phyloP scores from a whole-genome alignment of 768 basidiomycete genomes.

The Pholiota molesta region DNA sequence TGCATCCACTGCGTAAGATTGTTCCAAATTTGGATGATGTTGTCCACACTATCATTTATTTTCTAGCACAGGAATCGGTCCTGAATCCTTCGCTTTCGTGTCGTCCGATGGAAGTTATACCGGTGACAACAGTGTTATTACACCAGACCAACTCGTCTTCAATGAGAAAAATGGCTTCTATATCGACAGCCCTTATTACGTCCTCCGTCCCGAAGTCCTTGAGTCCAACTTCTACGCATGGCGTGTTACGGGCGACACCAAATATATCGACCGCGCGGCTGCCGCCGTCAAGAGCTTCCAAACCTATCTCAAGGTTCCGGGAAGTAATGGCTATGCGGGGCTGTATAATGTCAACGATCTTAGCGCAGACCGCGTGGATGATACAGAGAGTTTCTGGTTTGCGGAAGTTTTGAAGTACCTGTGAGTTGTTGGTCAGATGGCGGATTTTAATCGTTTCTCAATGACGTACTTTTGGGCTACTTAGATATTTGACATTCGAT shows the following conservation, averaged over 20 bases:
- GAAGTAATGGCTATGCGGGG: slow-evolving; percentile 53
- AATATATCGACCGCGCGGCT: slow-evolving; percentile 68
- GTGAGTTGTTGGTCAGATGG: slow-evolving; percentile 34
- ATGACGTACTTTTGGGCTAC: not conserved
- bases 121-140: slow-evolving; percentile 38
- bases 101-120: slow-evolving; percentile 70
- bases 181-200: slow-evolving; percentile 56
- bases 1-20: slow-evolving; percentile 60
- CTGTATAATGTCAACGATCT: slow-evolving; percentile 57
- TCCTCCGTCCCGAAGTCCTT: slow-evolving; percentile 75
- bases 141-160: slow-evolving; percentile 46
- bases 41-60: not conserved
- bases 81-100: slow-evolving; percentile 67
- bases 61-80: slow-evolving; percentile 74
- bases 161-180: slow-evolving; percentile 68
- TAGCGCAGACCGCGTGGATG: slow-evolving; percentile 48
- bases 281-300: slow-evolving; percentile 62
- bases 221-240: slow-evolving; percentile 84
- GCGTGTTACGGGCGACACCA: slow-evolving; percentile 68
- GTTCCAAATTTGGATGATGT: not conserved
- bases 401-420: slow-evolving; percentile 80
- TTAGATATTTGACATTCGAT: slow-evolving; percentile 73
- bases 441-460: not conserved
- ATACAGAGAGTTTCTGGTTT: slow-evolving; percentile 73
- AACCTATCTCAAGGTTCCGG: slow-evolving; percentile 42